These are phyloP conservation scores for Sicyos baderoa DNA, from an alignment of 306 rosid genomes.

Conservation along the genomic window DNA sequence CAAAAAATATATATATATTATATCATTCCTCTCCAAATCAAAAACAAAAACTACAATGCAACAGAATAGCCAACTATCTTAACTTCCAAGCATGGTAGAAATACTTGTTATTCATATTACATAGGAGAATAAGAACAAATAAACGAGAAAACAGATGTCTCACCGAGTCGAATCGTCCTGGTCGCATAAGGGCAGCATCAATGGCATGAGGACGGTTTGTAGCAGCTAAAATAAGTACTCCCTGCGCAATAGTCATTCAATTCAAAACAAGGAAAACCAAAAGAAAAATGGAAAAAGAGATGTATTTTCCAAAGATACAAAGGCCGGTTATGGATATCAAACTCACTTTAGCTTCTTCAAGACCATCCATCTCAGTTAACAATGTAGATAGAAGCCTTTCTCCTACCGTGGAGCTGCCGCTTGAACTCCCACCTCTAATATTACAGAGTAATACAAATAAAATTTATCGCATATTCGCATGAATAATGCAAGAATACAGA, in stretches of 20 bases:
- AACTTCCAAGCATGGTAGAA: neutral
- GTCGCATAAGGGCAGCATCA: slow-evolving; percentile 87
- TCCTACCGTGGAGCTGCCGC: slow-evolving; percentile 48
- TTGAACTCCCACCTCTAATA: slow-evolving; percentile 71
- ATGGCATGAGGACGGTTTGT: slow-evolving; percentile 89
- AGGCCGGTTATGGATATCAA: neutral
- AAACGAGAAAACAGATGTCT: slow-evolving; percentile 5
- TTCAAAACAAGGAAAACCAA: neutral
- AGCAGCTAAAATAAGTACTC: slow-evolving; percentile 89
- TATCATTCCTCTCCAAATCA: too few relatives aligned
- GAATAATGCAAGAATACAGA: neutral
- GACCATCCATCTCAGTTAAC: slow-evolving; percentile 92
- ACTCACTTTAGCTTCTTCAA: slow-evolving; percentile 82
- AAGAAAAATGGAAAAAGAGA: neutral
- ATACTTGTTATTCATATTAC: neutral
- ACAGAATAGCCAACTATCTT: neutral
- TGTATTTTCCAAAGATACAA: neutral
- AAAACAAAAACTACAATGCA: too few relatives aligned
- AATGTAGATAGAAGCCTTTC: slow-evolving; percentile 90
- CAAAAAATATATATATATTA: too few relatives aligned
- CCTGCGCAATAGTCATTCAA: slow-evolving; percentile 34
- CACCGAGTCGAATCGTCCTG: slow-evolving; percentile 89
- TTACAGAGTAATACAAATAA: slow-evolving; percentile 15
- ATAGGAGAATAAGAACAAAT: neutral
- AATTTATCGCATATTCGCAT: neutral